These are phyloP conservation scores for Ophiorrhiza pumila DNA, from an alignment of 257 asterid species.

Conservation along the genomic window DNA sequence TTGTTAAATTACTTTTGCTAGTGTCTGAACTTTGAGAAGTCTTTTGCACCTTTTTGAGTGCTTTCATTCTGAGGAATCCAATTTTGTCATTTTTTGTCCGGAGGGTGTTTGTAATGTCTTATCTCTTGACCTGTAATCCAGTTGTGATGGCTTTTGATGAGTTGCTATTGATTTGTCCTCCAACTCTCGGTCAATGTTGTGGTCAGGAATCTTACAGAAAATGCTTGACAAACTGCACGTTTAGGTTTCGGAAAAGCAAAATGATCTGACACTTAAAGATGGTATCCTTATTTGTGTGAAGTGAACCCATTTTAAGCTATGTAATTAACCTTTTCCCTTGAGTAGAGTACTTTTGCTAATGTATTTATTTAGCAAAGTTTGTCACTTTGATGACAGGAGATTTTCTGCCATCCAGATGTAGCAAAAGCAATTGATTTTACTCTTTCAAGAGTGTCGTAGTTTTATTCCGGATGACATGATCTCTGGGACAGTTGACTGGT, in stretches of 20 bases:
- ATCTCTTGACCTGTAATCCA: not conserved
- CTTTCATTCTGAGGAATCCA: not conserved
- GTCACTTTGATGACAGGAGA: not conserved
- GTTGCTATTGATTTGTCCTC: not conserved
- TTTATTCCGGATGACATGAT: not conserved
- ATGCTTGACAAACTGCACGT: not conserved
- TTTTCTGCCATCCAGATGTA: not conserved
- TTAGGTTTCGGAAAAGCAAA: not conserved
- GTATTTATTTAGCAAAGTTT: not conserved
- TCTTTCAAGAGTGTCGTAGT: not conserved
- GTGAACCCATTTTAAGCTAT: not conserved
- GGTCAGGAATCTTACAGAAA: not conserved
- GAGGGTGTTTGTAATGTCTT: not conserved
- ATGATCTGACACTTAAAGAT: not conserved
- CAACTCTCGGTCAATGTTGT: not conserved
- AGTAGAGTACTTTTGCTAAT: not conserved
- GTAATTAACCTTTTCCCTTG: not conserved
- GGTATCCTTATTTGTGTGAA: not conserved
- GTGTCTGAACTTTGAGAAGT: not conserved
- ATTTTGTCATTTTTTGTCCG: not conserved
- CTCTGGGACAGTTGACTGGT: not conserved
- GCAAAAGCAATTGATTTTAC: not conserved
- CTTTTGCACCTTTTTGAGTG: not conserved
- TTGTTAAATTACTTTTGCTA: conserved; percentile 5
- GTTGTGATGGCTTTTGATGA: not conserved